Percentiles rank a stretch among this genome's conserved stretches.
Evolutionary conservation across 495 filamentous ascomycete species (phyloP).

Genomic region (Schizothecium vesticola): DNA sequence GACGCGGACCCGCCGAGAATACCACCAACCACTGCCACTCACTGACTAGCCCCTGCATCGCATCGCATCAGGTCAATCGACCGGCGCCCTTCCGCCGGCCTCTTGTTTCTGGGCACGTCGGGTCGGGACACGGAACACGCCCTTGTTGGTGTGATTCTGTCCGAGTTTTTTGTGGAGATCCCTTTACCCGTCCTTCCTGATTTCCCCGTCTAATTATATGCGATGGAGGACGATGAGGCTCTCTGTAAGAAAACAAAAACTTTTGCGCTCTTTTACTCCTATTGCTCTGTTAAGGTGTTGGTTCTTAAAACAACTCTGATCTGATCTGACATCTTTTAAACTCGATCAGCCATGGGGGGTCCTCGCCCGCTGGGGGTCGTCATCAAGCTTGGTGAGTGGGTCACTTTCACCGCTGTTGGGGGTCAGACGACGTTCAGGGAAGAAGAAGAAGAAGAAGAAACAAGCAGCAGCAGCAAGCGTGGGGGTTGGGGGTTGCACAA

Average conservation of each 20-base stretch:
- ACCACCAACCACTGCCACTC: background rate
- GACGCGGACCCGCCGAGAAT: background rate
- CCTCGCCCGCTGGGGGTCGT: constrained; percentile 65
- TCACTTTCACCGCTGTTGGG: background rate
- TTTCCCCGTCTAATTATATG: constrained; percentile 1
- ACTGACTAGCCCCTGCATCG: background rate
- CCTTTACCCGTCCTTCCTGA: background rate
- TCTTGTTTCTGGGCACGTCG: background rate
- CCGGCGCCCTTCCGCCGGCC: background rate
- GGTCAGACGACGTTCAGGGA: background rate
- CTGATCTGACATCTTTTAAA: background rate
- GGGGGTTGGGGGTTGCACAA: background rate
- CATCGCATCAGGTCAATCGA: background rate
- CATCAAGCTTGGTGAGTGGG: constrained; percentile 81
- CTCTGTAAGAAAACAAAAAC: background rate
- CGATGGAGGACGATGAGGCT: background rate
- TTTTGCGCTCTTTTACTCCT: background rate
- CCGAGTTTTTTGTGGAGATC: background rate
- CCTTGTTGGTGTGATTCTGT: background rate
- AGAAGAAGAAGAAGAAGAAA: background rate
- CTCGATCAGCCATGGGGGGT: constrained; percentile 43
- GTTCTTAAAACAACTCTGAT: background rate
- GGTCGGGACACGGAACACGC: background rate
- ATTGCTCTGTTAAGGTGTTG: background rate
- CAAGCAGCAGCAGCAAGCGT: background rate